Conservation (phyloP, 2,329 filamentous ascomycete species). For the Colletotrichum sansevieriae region DNA sequence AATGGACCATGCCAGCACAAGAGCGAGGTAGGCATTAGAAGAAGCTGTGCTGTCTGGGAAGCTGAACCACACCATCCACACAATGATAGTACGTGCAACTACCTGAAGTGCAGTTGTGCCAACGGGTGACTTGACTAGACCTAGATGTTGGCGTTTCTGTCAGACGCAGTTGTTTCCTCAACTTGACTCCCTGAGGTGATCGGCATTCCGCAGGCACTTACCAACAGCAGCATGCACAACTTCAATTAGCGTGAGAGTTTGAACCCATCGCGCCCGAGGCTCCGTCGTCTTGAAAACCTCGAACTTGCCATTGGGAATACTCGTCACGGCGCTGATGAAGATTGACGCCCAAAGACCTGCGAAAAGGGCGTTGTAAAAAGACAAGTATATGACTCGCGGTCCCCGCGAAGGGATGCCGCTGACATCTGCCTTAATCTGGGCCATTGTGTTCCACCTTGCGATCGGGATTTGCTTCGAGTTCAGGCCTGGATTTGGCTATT, state of each 20-base stretch:
- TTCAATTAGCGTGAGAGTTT: constrained; percentile 87
- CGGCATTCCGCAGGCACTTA: constrained; percentile 54
- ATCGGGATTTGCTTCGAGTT: not conserved
- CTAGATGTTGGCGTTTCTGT: constrained; percentile 56
- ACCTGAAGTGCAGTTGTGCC: constrained; percentile 93
- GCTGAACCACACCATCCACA: constrained; percentile 84
- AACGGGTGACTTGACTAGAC: constrained; percentile 86
- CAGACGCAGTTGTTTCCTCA: not conserved
- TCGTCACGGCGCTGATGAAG: constrained; percentile 72
- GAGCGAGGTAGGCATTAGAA: constrained; percentile 72
- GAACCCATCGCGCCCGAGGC: constrained; percentile 80
- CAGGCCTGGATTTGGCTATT: not conserved
- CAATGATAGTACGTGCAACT: constrained; percentile 84
- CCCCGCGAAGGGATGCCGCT: not conserved
- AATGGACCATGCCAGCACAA: constrained; percentile 88
- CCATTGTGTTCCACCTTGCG: constrained; percentile 18
- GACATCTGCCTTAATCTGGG: not conserved
- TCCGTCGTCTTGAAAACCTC: constrained; percentile 73
- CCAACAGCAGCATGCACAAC: constrained; percentile 84
- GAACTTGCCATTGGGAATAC: constrained; percentile 65
- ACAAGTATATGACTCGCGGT: constrained; percentile 70
- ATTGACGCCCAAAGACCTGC: constrained; percentile 83
- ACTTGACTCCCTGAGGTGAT: not conserved
- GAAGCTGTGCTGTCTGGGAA: constrained; percentile 75
- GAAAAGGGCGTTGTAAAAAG: constrained; percentile 86